A percentile compares a stretch with the other conserved stretches of the same genome.
phyloP scores from a whole-genome alignment of 1,139 yeast species.

The Komagataea norvegica region DNA sequence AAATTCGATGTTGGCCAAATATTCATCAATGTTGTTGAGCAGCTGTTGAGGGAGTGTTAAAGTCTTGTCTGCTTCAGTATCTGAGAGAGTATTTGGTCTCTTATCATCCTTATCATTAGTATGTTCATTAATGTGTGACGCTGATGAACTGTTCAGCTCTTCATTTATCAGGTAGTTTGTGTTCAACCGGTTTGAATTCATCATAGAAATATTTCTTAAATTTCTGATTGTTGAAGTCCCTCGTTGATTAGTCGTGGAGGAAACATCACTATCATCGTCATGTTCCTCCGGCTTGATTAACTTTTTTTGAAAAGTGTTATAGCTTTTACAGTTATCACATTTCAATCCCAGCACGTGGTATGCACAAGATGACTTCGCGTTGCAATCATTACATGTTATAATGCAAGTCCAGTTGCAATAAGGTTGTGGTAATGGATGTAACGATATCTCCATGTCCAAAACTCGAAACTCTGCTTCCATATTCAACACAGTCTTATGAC shows the following conservation, averaged over 20 bases:
- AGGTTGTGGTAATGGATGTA: constrained; percentile 77
- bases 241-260: constrained; percentile 20
- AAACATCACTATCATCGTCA: constrained; percentile 35
- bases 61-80: constrained; percentile 7
- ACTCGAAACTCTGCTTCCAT: constrained; percentile 88
- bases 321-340: constrained; percentile 82
- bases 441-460: constrained; percentile 73
- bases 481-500: constrained; percentile 77
- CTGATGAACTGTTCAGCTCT: constrained; percentile 3
- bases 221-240: constrained; percentile 11
- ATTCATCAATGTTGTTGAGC: constrained; percentile 25
- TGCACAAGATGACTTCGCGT: constrained; percentile 68
- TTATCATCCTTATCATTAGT: neutral
- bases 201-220: constrained; percentile 19
- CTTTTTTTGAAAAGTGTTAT: constrained; percentile 73
- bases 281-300: constrained; percentile 43
- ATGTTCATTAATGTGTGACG: constrained; percentile 1
- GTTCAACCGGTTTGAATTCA: constrained; percentile 20
- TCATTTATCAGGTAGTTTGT: constrained; percentile 25
- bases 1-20: constrained; percentile 19
- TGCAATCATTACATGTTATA: constrained; percentile 84
- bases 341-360: constrained; percentile 85
- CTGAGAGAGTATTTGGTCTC: neutral
- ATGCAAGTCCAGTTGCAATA: constrained; percentile 72
- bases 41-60: constrained; percentile 26